Percentiles rank a stretch among this genome's conserved stretches.
Evolutionary conservation across 495 filamentous ascomycete genomes (phyloP).

Genomic region (Copromyces sp.): DNA sequence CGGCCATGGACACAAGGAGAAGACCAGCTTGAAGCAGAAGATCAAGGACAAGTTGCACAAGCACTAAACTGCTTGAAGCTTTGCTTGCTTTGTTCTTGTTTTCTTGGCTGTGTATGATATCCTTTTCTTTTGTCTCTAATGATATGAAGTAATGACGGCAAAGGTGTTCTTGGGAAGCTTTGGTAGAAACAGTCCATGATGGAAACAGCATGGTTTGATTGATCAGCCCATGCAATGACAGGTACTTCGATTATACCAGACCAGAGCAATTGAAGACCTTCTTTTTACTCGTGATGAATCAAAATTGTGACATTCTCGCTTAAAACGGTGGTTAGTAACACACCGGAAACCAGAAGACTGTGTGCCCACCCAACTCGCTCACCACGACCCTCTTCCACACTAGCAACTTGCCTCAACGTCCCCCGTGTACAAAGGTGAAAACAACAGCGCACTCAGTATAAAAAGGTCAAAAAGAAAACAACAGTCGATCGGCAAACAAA

Average conservation of each 20-base stretch:
- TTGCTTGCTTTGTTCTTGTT: neutral
- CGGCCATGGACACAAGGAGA: slow-evolving; percentile 14
- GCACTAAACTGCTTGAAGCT: slow-evolving; percentile 1
- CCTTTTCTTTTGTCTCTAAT: neutral
- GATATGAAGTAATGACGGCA: neutral
- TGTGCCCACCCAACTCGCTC: neutral
- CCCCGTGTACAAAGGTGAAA: neutral
- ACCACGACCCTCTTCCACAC: neutral
- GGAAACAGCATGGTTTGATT: neutral
- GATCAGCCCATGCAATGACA: neutral
- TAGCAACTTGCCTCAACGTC: neutral
- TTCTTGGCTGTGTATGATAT: neutral
- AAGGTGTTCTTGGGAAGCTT: neutral
- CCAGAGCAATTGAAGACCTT: neutral
- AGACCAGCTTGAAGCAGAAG: slow-evolving; percentile 30
- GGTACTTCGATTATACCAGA: neutral
- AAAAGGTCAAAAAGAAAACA: neutral
- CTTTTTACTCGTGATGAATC: neutral
- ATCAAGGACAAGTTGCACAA: slow-evolving; percentile 39
- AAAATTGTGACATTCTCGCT: neutral
- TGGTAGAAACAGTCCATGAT: neutral
- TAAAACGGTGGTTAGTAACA: neutral
- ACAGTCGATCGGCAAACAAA: neutral
- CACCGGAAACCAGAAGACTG: neutral
- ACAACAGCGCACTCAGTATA: neutral